Base-by-base conservation (phyloP, 768 basidiomycete species). In the Lactarius hengduanensis region DNA sequence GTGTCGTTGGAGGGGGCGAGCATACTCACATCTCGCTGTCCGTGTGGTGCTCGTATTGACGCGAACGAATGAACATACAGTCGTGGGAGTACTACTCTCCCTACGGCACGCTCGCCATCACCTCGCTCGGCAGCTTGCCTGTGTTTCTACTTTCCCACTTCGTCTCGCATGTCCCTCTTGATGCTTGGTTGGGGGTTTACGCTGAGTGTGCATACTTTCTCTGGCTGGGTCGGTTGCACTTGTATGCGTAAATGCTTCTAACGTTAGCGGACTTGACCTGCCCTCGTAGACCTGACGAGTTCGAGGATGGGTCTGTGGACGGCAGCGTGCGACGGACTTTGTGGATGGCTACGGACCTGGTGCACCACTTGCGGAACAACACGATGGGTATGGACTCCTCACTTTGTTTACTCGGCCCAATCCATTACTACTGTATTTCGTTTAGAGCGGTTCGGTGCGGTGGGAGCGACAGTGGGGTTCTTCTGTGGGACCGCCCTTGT, bases 1-100 rank as follows among this genome's bases (percentile, higher is more conserved):
- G 61, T 9, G 41, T 62, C 4, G 38, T 53, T 26, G 65, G 65
- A 62, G 65, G 65, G 53, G 56, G 65, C 62, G 16, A 58, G 30
- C 5, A 38, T 26, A 3, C 22, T 50, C 6, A 34, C 43, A 30
- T 59, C 30, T 30, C 30, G 30, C 30, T 30, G 30, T 30, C 30
- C 58, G 26, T 41, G 7, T 26, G 26, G 1, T 26, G 26, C 26
- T 26, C 26, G 16, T 3, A 57, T 30, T 30, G 26, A 66, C 16
- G 20, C n/a, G 4, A 11, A 13, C n/a, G 4, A 11, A 38, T 7
- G 5, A 36, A 18, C 16, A 4, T 15, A 15, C 38, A 66, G 65
- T 59, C 57, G 6, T 36, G 20, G 40, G 57, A 2, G 38, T 57
- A 0, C 22, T 58, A n/a, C 16, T 66, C 13, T 47, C 56, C n/a